phyloP scores from a whole-genome alignment of 2,329 filamentous ascomycete genomes.

The Botryotinia globosa region DNA sequence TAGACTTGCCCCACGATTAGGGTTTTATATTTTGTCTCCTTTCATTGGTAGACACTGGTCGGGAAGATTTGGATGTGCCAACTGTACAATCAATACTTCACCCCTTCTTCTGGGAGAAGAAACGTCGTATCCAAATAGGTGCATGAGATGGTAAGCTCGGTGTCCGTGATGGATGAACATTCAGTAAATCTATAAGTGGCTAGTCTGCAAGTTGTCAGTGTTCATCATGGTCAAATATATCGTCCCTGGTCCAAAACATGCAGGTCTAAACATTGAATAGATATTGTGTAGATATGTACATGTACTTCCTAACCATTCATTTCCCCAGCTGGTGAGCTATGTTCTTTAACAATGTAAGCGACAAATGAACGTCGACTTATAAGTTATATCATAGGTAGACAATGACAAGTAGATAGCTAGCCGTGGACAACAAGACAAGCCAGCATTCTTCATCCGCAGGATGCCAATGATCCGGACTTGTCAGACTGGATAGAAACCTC shows the following conservation, averaged over 20 bases:
- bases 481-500: not conserved
- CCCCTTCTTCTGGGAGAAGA: not conserved
- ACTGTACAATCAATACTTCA: constrained; percentile 13
- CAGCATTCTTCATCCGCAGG: not conserved
- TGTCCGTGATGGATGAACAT: not conserved
- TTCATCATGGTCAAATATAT: not conserved
- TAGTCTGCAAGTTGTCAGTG: not conserved
- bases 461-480: not conserved
- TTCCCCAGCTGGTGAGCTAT: not conserved
- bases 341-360: not conserved
- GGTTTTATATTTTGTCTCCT: not conserved
- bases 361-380: not conserved
- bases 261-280: not conserved
- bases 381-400: not conserved
- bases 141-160: not conserved
- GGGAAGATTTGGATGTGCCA: constrained; percentile 9
- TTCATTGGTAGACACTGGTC: constrained; percentile 9
- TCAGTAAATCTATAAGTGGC: not conserved
- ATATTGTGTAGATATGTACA: not conserved
- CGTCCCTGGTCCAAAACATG: not conserved
- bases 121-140: not conserved
- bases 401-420: not conserved
- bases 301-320: not conserved
- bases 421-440: not conserved
- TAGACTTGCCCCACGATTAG: not conserved